phyloP scores from a whole-genome alignment of 768 basidiomycete species.

The Kwoniella dendrophila region DNA sequence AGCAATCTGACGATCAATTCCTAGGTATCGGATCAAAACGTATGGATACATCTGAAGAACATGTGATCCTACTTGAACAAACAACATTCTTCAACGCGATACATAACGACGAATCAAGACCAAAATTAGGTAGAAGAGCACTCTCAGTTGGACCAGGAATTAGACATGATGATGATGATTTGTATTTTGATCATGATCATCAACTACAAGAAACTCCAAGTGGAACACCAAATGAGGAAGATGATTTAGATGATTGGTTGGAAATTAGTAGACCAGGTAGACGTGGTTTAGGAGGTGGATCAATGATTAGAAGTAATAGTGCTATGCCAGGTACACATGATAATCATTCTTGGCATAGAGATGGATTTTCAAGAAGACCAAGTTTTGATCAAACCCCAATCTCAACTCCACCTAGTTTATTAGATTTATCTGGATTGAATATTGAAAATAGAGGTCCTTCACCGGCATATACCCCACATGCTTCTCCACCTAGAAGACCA shows the following conservation, averaged over 20 bases:
- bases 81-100: constrained; percentile 72
- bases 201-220: too few species aligned
- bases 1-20: constrained; percentile 12
- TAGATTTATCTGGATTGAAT: constrained; percentile 15
- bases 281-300: background rate
- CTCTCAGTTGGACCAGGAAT: constrained; percentile 61
- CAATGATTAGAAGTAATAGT: constrained; percentile 32
- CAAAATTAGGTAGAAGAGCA: constrained; percentile 59
- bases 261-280: constrained; percentile 14
- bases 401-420: constrained; percentile 1
- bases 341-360: constrained; percentile 24
- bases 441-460: constrained; percentile 44
- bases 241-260: constrained; percentile 24
- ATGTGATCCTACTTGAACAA: constrained; percentile 70
- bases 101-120: constrained; percentile 41
- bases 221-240: constrained; percentile 24
- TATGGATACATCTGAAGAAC: constrained; percentile 76
- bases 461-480: constrained; percentile 50
- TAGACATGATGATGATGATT: constrained; percentile 28
- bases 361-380: constrained; percentile 34
- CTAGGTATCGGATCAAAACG: constrained; percentile 71
- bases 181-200: constrained; percentile 30
- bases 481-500: constrained; percentile 14
- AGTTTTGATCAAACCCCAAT: constrained; percentile 19
- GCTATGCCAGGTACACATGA: constrained; percentile 42